Evolutionary conservation across 139 green algal species (phyloP), one percentile per base, ranked within the genome.

Genomic region (Diplosphaera chodatii): DNA sequence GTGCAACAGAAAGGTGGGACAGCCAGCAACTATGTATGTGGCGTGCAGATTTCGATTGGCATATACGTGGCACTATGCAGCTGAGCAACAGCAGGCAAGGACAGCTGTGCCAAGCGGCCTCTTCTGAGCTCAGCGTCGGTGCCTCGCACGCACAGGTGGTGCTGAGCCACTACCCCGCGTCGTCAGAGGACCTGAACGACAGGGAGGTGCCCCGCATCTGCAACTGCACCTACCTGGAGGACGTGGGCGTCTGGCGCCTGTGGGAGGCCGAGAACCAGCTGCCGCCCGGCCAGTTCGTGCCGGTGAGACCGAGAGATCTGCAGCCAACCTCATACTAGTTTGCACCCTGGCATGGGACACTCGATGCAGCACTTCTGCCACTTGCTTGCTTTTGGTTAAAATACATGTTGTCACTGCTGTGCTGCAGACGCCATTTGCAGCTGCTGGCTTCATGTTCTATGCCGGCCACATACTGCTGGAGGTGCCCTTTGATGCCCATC

Each of bases 401-500:
- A n/a, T n/a, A n/a, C n/a, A n/a, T n/a, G n/a, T n/a, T n/a, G n/a
- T n/a, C n/a, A 59, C 18, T 23, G 16, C 3, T 25, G 13, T 25
- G 48, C 22, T 59, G 48, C 48, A 59, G 48, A 59, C 48, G 48
- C 67, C 67, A 10, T 64, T 64, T 6, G 67, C n/a, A 3, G 68
- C 28, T 5, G 68, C 68, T 21, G 68, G 68, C 28, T 73, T 67
- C 48, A 32, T 64, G 30, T 33, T 73, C 15, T 37, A 22, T 31
- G 21, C 28, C 22, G 68, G 34, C 15, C 33, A 66, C 30, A 40
- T 68, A 23, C 56, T 74, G 56, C 13, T 25, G 25, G 69, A 71
- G 41, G 72, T 77, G 41, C 72, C 72, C n/a, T 77, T 71, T 29
- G 65, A 72, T 27, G 64, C 64, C 10, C 28, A 77, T 27, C 65